These are phyloP conservation scores for Pleoardoris graminearum DNA, from an alignment of 2,329 filamentous ascomycete genomes.

Conservation along the genomic window DNA sequence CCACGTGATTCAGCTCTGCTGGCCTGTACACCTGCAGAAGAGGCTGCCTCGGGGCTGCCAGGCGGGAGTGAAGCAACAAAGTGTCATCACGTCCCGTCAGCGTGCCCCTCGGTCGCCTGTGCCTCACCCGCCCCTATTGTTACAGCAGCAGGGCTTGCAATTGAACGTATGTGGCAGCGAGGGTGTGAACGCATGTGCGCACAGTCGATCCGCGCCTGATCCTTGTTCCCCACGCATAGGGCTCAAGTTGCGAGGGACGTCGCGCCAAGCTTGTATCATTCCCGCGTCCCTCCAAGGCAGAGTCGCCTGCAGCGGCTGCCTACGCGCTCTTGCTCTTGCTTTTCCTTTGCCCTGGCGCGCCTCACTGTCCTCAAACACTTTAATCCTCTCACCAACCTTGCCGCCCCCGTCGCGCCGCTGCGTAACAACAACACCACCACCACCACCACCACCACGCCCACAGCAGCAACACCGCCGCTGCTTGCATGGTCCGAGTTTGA, in stretches of 20 bases:
- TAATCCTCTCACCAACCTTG: slow-evolving; percentile 12
- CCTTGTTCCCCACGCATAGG: slow-evolving; percentile 18
- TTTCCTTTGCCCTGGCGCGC: slow-evolving; percentile 22
- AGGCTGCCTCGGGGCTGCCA: neutral
- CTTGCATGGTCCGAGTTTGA: slow-evolving; percentile 24
- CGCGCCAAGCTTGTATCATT: slow-evolving; percentile 24
- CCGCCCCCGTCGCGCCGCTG: slow-evolving; percentile 2
- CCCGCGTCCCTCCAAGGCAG: slow-evolving; percentile 16
- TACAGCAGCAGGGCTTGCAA: neutral
- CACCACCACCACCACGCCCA: neutral
- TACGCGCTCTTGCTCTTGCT: slow-evolving; percentile 20
- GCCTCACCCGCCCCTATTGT: neutral
- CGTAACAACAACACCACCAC: slow-evolving; percentile 1
- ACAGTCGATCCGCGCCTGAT: no score
- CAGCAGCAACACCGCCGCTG: neutral
- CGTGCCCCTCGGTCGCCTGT: neutral
- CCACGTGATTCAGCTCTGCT: slow-evolving; percentile 4
- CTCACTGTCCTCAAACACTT: slow-evolving; percentile 21
- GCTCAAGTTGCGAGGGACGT: no score
- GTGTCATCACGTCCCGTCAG: neutral
- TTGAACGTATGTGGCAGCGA: neutral
- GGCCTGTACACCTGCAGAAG: no score
- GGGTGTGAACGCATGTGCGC: no score
- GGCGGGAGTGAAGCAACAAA: slow-evolving; percentile 1
- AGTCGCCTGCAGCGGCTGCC: slow-evolving; percentile 26